Percentiles rank a stretch among this genome's conserved stretches.
phyloP scores from a whole-genome alignment of 257 asterid genomes.

The Solanum bulbocastanum region DNA sequence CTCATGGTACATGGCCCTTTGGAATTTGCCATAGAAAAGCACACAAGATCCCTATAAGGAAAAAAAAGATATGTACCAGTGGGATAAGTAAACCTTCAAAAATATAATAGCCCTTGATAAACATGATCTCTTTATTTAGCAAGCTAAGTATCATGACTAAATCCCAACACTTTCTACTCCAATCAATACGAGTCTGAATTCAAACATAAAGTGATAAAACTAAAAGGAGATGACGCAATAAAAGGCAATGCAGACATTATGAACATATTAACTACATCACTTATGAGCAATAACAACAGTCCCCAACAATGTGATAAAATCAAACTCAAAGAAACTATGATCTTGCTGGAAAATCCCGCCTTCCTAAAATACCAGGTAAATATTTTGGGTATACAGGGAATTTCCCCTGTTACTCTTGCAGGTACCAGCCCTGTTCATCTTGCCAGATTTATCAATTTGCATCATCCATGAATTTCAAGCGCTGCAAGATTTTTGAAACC shows the following conservation, averaged over 20 bases:
- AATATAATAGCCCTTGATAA: neutral
- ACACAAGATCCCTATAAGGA: constrained; percentile 28
- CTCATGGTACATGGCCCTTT: constrained; percentile 69
- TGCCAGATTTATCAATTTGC: neutral
- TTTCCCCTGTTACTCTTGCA: neutral
- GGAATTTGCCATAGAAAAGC: constrained; percentile 54
- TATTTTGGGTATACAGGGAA: neutral
- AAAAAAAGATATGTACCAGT: neutral
- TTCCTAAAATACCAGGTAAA: neutral
- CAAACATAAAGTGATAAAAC: neutral
- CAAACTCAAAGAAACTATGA: neutral
- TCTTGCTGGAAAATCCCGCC: neutral
- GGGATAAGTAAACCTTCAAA: neutral
- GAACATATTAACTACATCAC: neutral
- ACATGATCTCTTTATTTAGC: neutral
- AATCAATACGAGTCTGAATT: neutral
- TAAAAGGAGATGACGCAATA: neutral
- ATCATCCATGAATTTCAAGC: neutral
- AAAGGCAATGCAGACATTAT: neutral
- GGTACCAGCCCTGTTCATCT: neutral
- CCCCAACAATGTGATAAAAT: neutral
- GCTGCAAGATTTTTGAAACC: neutral
- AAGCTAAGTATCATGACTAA: neutral
- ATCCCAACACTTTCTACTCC: neutral
- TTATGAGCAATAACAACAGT: neutral